These are phyloP conservation scores for Cymbopogon citratus DNA, from an alignment of 176 grass and related monocot species.

Conservation along the genomic window DNA sequence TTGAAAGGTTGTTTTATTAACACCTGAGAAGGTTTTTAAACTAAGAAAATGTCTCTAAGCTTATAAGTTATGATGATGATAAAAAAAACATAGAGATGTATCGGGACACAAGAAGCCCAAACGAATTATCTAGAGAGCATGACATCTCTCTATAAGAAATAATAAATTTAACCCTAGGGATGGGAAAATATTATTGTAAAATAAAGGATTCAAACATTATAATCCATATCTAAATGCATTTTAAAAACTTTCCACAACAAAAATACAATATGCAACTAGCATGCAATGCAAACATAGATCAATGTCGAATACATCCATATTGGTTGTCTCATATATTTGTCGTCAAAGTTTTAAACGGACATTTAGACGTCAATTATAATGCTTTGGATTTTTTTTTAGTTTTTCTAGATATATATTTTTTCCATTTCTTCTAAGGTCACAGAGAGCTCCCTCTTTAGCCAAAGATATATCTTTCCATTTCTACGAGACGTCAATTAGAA, in stretches of 20 bases:
- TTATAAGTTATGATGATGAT: not conserved
- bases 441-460: not conserved
- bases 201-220: not conserved
- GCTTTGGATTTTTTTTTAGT: not conserved
- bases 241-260: not conserved
- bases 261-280: not conserved
- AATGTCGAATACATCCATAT: not conserved
- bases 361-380: not conserved
- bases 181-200: not conserved
- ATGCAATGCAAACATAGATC: not conserved
- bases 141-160: not conserved
- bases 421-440: too few species aligned
- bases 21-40: not conserved
- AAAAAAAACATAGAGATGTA: not conserved
- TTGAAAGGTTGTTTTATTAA: not conserved
- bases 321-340: not conserved
- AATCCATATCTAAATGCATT: not conserved
- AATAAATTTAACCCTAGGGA: not conserved
- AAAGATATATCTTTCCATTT: not conserved
- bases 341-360: not conserved
- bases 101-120: too few species aligned
- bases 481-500: too few species aligned
- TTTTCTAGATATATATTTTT: not conserved
- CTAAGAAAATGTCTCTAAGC: not conserved
- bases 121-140: not conserved